Base-by-base conservation (phyloP, 2,329 filamentous ascomycete species). In the Byssoonygena ceratinophila region DNA sequence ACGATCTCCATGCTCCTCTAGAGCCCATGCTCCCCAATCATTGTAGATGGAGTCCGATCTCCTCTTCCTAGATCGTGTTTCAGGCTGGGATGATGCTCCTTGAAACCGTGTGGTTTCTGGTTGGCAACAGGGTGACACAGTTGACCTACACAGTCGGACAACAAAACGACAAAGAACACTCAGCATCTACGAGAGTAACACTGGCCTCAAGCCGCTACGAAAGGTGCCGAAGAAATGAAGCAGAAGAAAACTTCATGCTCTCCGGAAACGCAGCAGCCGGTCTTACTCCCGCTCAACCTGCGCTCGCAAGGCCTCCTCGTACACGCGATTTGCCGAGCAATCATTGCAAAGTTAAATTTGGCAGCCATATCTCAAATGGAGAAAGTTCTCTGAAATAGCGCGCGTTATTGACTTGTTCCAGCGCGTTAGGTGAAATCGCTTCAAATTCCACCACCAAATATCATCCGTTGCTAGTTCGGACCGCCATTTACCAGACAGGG, bases 61-160 rank as follows among this genome's bases (percentile, higher is more conserved):
- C 22, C 40, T 44, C 22, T 9, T 14, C 2, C 22, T 20, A 23
- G 29, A 23, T 36, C 18, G 22, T 49, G 46, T 49, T 49, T 49
- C 46, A 49, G 46, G 46, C 46, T 41, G 37, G 36, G 34, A 49
- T 39, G 34, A 49, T 22, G 23, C 36, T 29, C 12, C 27, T 18
- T 31, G 46, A 49, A 41, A 49, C 46, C 36, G 25, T 36, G 20
- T 3, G 3, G 27, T 46, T 34, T 22, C 44, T 36, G 44, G 18
- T 46, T 40, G 20, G 32, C 22, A 14, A 40, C 25, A 40, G 14
- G 23, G 1, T 29, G 40, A 47, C 44, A 46, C 45, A 47, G 3
- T 41, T 41, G 9, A 20, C 14, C 39, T 2, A 25, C n/a, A n/a
- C n/a, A n/a, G n/a, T n/a, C n/a, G n/a, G n/a, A n/a, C n/a, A n/a